Evolutionary conservation across 1,284 basidiomycete species (phyloP).

Genomic region (Ganoderma boninense): DNA sequence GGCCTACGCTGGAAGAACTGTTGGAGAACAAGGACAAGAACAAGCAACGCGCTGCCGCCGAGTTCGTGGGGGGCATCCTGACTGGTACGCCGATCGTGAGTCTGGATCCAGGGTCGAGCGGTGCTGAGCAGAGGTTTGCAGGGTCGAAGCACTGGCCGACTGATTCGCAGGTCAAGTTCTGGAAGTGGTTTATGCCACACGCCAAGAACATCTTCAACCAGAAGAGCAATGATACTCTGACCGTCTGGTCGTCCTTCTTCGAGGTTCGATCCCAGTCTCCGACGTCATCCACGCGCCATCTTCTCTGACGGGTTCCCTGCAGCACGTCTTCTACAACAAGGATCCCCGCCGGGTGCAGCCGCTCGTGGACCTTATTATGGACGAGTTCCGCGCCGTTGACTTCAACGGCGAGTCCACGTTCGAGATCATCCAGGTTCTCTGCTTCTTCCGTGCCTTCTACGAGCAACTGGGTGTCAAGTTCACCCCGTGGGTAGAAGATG

Average conservation of each 20-base stretch:
- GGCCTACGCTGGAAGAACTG: conserved; percentile 61
- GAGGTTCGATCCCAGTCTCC: conserved; percentile 53
- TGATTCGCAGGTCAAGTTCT: conserved; percentile 72
- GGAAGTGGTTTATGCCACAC: conserved; percentile 83
- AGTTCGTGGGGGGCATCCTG: conserved; percentile 85
- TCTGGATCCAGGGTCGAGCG: neutral
- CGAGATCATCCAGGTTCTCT: conserved; percentile 69
- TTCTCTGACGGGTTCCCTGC: conserved; percentile 6
- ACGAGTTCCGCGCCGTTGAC: conserved; percentile 70
- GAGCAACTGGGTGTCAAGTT: conserved; percentile 84
- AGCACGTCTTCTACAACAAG: conserved; percentile 81
- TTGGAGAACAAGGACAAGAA: conserved; percentile 73
- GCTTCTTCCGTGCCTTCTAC: conserved; percentile 72
- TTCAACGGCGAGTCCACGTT: conserved; percentile 82
- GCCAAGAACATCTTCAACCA: conserved; percentile 73
- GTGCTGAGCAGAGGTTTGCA: neutral
- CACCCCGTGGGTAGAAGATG: conserved; percentile 75
- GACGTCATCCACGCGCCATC: conserved; percentile 9
- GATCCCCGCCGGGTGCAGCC: conserved; percentile 88
- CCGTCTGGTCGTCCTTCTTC: conserved; percentile 75
- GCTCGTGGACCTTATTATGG: conserved; percentile 77
- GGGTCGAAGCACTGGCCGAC: conserved; percentile 92
- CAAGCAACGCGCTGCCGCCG: conserved; percentile 90
- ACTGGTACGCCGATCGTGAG: conserved; percentile 51
- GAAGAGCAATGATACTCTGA: conserved; percentile 72